These are phyloP conservation scores for Magnolia changhungtana DNA, from an alignment of 164 flowering plant species.

Conservation along the genomic window DNA sequence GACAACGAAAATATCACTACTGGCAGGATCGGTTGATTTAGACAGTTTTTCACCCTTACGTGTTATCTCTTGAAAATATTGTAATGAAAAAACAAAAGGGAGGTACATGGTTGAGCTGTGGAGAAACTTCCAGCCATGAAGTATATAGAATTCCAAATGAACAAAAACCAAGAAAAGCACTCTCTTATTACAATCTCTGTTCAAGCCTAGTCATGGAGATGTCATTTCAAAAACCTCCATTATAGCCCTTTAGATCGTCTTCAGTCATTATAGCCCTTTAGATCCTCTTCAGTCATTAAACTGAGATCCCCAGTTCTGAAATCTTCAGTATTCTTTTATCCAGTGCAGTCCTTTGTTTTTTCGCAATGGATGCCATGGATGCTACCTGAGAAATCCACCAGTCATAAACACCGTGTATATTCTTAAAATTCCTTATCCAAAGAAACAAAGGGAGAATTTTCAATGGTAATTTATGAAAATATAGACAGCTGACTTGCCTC, in stretches of 20 bases:
- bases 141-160: no score
- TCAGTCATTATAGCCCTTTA: constrained; percentile 19
- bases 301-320: constrained; percentile 77
- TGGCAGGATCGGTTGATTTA: no score
- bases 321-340: constrained; percentile 63
- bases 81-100: no score
- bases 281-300: constrained; percentile 27
- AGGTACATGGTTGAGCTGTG: no score
- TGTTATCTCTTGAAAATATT: no score
- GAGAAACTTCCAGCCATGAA: no score
- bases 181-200: background rate
- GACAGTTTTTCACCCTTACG: no score
- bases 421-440: background rate
- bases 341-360: constrained; percentile 47
- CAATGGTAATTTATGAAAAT: background rate
- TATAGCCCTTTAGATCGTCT: background rate
- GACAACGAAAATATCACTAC: no score
- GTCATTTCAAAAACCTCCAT: background rate
- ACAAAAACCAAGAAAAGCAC: no score
- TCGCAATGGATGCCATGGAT: constrained; percentile 59
- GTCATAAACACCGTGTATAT: background rate
- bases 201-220: no score
- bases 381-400: constrained; percentile 54
- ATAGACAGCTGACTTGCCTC: constrained; percentile 46
- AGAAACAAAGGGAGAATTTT: no score